Conservation (phyloP, 176 grass and related monocot genomes). For the Zoysia pacifica region DNA sequence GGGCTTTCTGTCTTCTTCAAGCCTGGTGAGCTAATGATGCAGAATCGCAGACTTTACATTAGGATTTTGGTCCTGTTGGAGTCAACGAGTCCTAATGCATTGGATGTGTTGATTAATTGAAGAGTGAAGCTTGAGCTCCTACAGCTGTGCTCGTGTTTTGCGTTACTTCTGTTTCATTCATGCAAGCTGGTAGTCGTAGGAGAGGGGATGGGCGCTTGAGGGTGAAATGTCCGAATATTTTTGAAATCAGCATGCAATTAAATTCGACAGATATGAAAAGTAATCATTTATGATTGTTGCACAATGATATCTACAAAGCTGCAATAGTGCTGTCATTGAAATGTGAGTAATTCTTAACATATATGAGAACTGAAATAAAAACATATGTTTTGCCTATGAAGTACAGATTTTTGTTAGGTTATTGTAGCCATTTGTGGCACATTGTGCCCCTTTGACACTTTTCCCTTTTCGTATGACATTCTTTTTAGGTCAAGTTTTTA, state of each 20-base stretch:
- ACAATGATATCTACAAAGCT: background rate
- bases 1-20: slow-evolving; percentile 98
- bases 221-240: too few species aligned
- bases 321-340: too few species aligned
- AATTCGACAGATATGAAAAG: too few species aligned
- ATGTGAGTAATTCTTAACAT: background rate
- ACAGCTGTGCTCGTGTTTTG: background rate
- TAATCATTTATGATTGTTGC: background rate
- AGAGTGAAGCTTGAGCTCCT: slow-evolving; percentile 31
- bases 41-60: background rate
- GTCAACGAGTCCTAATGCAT: slow-evolving; percentile 13
- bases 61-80: background rate
- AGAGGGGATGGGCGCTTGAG: background rate
- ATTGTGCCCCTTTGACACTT: too few species aligned
- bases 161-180: slow-evolving; percentile 4
- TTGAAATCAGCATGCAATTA: too few species aligned
- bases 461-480: slow-evolving; percentile 2
- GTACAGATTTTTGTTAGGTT: background rate
- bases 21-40: slow-evolving; percentile 54
- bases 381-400: background rate
- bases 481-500: slow-evolving; percentile 73
- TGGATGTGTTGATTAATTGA: background rate
- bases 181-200: background rate
- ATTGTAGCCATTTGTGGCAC: background rate
- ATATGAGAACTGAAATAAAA: background rate